These are phyloP conservation scores for Hypoxylon intermedium DNA, from an alignment of 495 filamentous ascomycete species.

Conservation along the genomic window DNA sequence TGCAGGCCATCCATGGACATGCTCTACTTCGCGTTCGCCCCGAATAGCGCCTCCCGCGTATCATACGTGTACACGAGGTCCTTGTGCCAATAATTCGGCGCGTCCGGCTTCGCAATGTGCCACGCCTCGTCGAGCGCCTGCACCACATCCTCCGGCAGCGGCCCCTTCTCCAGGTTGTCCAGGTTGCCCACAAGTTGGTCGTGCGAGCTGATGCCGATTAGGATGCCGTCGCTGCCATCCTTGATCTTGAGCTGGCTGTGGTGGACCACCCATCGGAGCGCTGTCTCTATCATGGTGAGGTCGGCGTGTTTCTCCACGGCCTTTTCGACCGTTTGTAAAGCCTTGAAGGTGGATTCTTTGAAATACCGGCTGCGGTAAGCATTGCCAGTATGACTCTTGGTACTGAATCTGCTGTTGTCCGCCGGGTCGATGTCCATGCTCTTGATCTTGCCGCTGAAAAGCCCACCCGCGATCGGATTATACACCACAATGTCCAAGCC, in stretches of 20 bases:
- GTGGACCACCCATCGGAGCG: conserved; percentile 80
- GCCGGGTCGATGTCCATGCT: conserved; percentile 65
- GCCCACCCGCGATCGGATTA: conserved; percentile 82
- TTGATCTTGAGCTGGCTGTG: conserved; percentile 81
- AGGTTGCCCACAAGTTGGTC: conserved; percentile 80
- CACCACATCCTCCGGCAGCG: conserved; percentile 84
- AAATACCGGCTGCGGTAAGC: conserved; percentile 84
- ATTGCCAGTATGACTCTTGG: conserved; percentile 58
- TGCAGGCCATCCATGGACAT: too few relatives aligned
- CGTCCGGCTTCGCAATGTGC: conserved; percentile 69
- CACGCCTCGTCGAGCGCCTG: conserved; percentile 81
- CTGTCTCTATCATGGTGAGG: conserved; percentile 81
- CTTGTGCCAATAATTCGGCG: conserved; percentile 76
- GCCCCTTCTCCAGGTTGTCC: conserved; percentile 80
- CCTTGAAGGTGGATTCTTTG: conserved; percentile 77
- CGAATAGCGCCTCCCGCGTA: conserved; percentile 70
- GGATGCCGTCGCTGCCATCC: conserved; percentile 78
- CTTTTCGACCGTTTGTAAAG: conserved; percentile 74
- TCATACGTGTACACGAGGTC: conserved; percentile 79
- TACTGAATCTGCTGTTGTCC: conserved; percentile 71
- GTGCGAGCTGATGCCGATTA: conserved; percentile 79
- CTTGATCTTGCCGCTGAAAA: conserved; percentile 88
- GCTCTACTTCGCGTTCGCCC: conserved; percentile 43
- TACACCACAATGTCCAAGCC: conserved; percentile 90
- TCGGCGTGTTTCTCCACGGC: conserved; percentile 72